phyloP scores from a whole-genome alignment of 495 filamentous ascomycete species.

The Lophiostoma macrostomum region DNA sequence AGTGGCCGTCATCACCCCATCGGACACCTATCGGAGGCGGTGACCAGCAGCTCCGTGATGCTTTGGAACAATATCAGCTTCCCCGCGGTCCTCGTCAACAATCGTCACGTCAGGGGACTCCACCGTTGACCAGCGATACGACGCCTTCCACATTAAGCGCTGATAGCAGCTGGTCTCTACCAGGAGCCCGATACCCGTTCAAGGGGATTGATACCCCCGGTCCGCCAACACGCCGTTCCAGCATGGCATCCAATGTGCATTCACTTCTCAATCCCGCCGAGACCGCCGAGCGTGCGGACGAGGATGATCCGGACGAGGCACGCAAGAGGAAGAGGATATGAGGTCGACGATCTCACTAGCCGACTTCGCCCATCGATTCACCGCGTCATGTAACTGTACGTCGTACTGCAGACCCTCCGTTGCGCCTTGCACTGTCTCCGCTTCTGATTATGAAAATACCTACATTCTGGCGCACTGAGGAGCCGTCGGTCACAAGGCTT shows the following conservation, averaged over 20 bases:
- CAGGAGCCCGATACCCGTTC: slow-evolving; percentile 48
- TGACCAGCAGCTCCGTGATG: slow-evolving; percentile 78
- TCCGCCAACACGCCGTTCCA: slow-evolving; percentile 66
- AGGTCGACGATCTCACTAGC: slow-evolving; percentile 5
- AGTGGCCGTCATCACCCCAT: slow-evolving; percentile 86
- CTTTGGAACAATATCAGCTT: slow-evolving; percentile 79
- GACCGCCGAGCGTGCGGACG: slow-evolving; percentile 67
- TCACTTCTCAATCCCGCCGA: slow-evolving; percentile 82
- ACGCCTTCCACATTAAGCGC: slow-evolving; percentile 46
- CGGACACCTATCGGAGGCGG: slow-evolving; percentile 57
- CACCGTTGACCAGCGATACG: slow-evolving; percentile 28
- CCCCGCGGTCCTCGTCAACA: slow-evolving; percentile 54
- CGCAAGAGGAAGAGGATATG: slow-evolving; percentile 41
- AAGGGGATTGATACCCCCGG: slow-evolving; percentile 40
- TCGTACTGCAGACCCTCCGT: not conserved
- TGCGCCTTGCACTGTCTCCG: not conserved
- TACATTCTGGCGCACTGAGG: not conserved
- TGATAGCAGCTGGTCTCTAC: slow-evolving; percentile 60
- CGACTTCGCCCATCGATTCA: not conserved
- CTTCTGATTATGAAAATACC: slow-evolving; percentile 6
- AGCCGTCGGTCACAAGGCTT: not conserved
- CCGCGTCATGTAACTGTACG: slow-evolving; percentile 27
- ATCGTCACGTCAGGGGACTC: slow-evolving; percentile 59
- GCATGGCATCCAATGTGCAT: slow-evolving; percentile 76
- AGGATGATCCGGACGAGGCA: slow-evolving; percentile 53